Percentiles rank a stretch among this genome's conserved stretches.
phyloP scores from a whole-genome alignment of 345 rosid genomes.

The Anastatica hierochuntica region DNA sequence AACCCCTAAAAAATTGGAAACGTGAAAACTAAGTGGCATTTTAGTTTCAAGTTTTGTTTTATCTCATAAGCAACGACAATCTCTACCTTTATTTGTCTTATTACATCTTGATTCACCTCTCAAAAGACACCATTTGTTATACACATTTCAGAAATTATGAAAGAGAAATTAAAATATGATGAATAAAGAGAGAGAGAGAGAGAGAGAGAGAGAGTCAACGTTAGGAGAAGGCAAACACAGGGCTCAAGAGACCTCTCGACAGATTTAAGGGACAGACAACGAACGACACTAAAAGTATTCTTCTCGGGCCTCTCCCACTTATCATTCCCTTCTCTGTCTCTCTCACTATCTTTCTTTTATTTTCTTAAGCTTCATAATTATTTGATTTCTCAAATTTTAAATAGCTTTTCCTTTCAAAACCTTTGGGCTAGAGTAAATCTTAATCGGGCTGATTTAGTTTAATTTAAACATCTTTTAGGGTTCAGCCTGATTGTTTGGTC shows the following conservation, averaged over 20 bases:
- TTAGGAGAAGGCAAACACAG: slow-evolving; percentile 19
- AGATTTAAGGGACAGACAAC: slow-evolving; percentile 21
- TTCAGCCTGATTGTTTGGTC: too few species aligned
- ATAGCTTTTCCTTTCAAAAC: neutral
- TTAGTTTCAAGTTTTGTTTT: too few species aligned
- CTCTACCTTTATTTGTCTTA: slow-evolving; percentile 1
- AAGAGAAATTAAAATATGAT: neutral
- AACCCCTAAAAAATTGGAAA: too few species aligned
- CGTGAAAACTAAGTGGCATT: too few species aligned
- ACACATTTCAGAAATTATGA: neutral
- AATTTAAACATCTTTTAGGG: too few species aligned
- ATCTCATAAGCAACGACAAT: slow-evolving; percentile 6
- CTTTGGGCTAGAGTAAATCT: slow-evolving; percentile 13
- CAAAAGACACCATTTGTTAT: neutral
- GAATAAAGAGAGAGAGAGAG: neutral
- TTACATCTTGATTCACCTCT: too few species aligned
- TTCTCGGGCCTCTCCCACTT: slow-evolving; percentile 26
- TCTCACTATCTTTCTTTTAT: neutral
- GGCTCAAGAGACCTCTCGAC: slow-evolving; percentile 25
- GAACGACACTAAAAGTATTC: slow-evolving; percentile 20
- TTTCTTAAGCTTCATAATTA: neutral
- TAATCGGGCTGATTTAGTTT: neutral
- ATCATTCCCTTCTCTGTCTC: slow-evolving; percentile 11
- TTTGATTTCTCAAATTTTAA: neutral
- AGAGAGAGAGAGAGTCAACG: slow-evolving; percentile 14